Base-by-base conservation (phyloP, 169 alveolate species). In the Eimeria mitis region DNA sequence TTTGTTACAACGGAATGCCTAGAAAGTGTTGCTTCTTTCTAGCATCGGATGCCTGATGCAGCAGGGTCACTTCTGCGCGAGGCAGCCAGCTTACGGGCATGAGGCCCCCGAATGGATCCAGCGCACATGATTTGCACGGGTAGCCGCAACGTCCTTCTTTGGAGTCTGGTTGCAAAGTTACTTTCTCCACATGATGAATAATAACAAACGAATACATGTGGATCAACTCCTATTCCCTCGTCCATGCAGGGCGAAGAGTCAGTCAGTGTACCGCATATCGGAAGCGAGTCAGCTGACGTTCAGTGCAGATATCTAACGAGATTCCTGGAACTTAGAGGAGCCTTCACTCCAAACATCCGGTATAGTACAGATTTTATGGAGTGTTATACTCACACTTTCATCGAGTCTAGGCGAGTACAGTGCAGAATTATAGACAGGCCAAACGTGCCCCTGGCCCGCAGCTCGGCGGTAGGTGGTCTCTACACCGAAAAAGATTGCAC, bases 31-130 rank as follows among this genome's bases (percentile, higher is more conserved):
- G n/a, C 54, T 37, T 0, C 14, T 40, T 11, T 11, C 0, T 1
- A 37, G 34, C 8, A 28, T 37, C 81, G n/a, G 1, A 19, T 19
- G 54, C 52, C 81, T 71, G 81, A 71, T 71, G 52, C 81, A 71
- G 52, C 81, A 34, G 81, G 81, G 81, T 71, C 81, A 71, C 81
- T 71, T 71, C 81, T 16, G 34, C 54, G 19, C 44, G 25, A 63
- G 71, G 40, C 71, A 63, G 40, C 71, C 81, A 56, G 28, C 28
- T 23, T 7, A 71, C 81, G 40, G 71, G 5, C 37, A 19, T 37
- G 37, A 37, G n/a, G 52, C 1, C 54, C 78, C 81, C 49, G 34
- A 28, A 21, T 16, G 49, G 40, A 16, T 16, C 81, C 81, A 5
- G 54, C 31, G 81, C 31, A 40, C 54, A 54, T 2, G 37, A 21